Conservation (phyloP, 73 alveolate genomes). For the Durusdinium trenchii region DNA sequence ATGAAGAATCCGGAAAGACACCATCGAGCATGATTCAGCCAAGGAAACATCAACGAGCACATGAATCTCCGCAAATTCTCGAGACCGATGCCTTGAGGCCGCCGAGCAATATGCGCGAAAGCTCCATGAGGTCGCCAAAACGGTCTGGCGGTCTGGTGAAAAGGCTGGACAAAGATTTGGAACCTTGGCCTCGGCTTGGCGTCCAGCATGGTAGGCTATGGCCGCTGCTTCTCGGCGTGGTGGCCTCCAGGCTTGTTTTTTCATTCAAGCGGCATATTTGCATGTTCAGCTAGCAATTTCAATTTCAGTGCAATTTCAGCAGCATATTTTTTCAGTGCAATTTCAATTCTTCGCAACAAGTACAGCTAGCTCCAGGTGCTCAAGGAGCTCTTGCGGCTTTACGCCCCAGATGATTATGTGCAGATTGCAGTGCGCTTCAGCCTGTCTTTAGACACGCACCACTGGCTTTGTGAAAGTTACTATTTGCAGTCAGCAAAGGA, state of each 20-base stretch:
- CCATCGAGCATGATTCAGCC: too few relatives aligned
- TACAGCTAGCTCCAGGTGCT: slow-evolving; percentile 49
- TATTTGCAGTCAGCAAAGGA: too few relatives aligned
- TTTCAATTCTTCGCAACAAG: background rate
- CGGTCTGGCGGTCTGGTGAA: slow-evolving; percentile 46
- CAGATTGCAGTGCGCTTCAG: slow-evolving; percentile 30
- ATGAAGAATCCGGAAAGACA: too few relatives aligned
- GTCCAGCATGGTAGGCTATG: slow-evolving; percentile 32
- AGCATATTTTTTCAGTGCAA: background rate
- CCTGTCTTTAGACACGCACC: too few relatives aligned
- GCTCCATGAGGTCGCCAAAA: slow-evolving; percentile 54
- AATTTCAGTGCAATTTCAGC: too few relatives aligned
- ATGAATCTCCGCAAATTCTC: too few relatives aligned
- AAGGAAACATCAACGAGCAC: too few relatives aligned
- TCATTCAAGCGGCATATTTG: too few relatives aligned
- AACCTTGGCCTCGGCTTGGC: background rate
- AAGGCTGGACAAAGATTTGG: background rate
- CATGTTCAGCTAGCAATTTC: too few relatives aligned
- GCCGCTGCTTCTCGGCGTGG: slow-evolving; percentile 74
- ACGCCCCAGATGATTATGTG: slow-evolving; percentile 58
- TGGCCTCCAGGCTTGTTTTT: slow-evolving; percentile 71
- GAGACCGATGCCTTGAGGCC: too few relatives aligned
- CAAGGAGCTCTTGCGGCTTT: slow-evolving; percentile 42
- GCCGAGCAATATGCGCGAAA: slow-evolving; percentile 57
- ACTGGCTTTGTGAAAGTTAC: too few relatives aligned